phyloP scores from a whole-genome alignment of 208 protist species.

The Leptomonas pyrrhocoris region DNA sequence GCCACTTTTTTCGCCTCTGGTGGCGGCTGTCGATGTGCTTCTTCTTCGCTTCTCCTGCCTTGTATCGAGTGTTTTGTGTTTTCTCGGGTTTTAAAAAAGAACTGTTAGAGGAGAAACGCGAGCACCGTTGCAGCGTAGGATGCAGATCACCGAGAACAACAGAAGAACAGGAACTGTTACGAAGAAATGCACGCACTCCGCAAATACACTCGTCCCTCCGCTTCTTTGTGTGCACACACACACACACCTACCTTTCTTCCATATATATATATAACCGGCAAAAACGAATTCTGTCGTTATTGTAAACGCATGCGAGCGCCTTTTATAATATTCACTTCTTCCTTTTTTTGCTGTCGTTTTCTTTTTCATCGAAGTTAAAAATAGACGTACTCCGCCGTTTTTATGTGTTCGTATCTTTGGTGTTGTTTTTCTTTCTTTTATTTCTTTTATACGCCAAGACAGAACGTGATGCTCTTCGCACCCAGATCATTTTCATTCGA shows the following conservation, averaged over 20 bases:
- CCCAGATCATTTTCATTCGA: not conserved
- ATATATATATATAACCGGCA: not conserved
- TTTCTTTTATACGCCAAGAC: not conserved
- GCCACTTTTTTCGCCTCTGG: too few relatives aligned
- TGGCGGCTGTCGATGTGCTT: too few relatives aligned
- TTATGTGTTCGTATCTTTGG: not conserved
- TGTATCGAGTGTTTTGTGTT: too few relatives aligned
- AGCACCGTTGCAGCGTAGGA: too few relatives aligned
- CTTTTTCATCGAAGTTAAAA: not conserved
- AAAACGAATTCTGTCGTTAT: constrained; percentile 7
- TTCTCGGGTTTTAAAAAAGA: too few relatives aligned
- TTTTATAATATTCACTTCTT: too few relatives aligned
- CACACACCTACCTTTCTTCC: not conserved
- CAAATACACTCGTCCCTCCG: too few relatives aligned
- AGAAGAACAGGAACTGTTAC: too few relatives aligned
- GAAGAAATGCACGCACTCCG: too few relatives aligned
- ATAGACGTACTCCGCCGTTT: not conserved
- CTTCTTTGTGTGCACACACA: not conserved
- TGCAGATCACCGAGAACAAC: too few relatives aligned
- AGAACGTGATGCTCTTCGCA: not conserved
- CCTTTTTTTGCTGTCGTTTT: constrained; percentile 10
- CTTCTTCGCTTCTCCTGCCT: too few relatives aligned
- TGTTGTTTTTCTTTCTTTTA: not conserved
- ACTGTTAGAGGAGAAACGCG: too few relatives aligned
- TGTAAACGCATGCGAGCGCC: constrained; percentile 9